Evolutionary conservation across 2,329 filamentous ascomycete genomes (phyloP), one percentile per base, ranked within the genome.

Genomic region (Helotiales sp.): DNA sequence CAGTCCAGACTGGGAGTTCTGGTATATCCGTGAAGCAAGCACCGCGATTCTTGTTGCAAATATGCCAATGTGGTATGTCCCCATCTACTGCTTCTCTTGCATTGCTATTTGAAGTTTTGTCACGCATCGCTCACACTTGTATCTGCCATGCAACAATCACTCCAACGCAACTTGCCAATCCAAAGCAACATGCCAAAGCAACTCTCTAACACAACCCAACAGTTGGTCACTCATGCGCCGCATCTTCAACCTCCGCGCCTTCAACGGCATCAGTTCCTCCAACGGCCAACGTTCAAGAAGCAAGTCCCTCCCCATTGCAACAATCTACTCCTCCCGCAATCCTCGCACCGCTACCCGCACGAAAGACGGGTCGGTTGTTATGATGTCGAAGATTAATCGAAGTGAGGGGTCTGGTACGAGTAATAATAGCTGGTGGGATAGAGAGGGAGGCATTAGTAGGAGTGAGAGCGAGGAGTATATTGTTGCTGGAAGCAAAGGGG

Each of bases 1-100:
- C 36, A 71, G 71, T 7, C 60, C 62, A 1, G 63, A 56, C 54
- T 71, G 68, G 68, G 66, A 61, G 31, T 67, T 78, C 17, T 84
- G 81, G 80, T 82, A 83, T 66, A 74, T 77, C 19, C 74, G 81
- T 54, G 81, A 84, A 73, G 77, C 79, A 9, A 76, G 73, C 25
- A 79, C 81, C 1, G 80, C 79, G 7, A 73, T 83, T 5, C 77
- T 78, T 58, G 79, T 83, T 9, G 75, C 79, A 60, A 84, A 83
- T 63, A 70, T 83, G 2, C 81, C 81, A 0, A 73, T 78, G 48
- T 76, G 81, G 36, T 40, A 4, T 19, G 36, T 40, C 3, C 36
- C 36, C 36, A 4, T 10, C 22, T 7, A 15, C 36, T 36, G 33
- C 33, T 34, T 15, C n/a, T 10, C 31, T 34, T 34, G 31, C 31